Evolutionary conservation across 345 rosid species (phyloP), one percentile per base, ranked within the genome.

Genomic region (Brassica nigra): DNA sequence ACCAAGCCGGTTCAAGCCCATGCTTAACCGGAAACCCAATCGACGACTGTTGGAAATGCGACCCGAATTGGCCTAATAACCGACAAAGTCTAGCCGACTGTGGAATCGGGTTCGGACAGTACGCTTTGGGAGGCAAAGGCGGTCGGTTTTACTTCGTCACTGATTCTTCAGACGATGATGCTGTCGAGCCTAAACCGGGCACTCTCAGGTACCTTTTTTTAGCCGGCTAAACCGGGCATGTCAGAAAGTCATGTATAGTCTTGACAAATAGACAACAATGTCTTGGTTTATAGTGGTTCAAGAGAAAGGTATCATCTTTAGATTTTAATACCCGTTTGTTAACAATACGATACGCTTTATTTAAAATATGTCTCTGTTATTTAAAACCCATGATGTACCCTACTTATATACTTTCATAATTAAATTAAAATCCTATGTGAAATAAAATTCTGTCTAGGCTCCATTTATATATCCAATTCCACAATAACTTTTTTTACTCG

Each of bases 31-130:
- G 99, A 2, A 95, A 95, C 84, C 98, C 99, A 33, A 89, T 95
- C 9, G 99, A 95, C 65, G 99, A 95, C 83, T 95, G 99, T 84
- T 95, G 97, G 99, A 92, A 93, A 80, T 95, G 97, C 42, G 93
- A 92, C 92, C 98, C 98, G 5, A 86, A 91, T 80, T 95, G 99
- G 99, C 83, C 97, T 68, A 89, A 85, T 87, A 86, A 93, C 86
- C 93, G 98, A 52, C 98, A 92, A 76, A 67, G 88, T 6, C 87
- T 95, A 10, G 99, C 98, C 12, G 97, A 95, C 58, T 95, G 99
- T 66, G 93, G 84, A 1, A 93, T 95, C 27, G 99, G 99, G 71
- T 95, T 95, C 80, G 99, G 99, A 10, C 97, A 92, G 78, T 88
- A 93, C 16, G 99, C 99, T 0, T 74, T 87, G 49, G 99, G 99